Evolutionary conservation across 163 green algal species (phyloP).

Genomic region (Scenedesmus sp.): DNA sequence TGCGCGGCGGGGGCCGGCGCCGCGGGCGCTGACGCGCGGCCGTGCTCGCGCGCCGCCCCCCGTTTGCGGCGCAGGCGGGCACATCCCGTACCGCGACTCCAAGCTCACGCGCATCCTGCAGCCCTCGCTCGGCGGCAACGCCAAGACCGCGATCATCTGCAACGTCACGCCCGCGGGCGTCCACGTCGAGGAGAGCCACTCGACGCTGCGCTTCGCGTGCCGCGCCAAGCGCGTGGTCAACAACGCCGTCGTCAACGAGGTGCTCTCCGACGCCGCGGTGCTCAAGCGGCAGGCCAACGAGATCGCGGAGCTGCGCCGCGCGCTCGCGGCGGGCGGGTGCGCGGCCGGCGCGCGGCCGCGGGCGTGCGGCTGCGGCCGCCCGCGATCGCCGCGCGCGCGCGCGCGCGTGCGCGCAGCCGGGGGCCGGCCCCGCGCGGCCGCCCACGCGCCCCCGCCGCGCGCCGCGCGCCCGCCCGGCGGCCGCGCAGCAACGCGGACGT

Average conservation of each 20-base stretch:
- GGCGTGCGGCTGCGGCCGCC: background rate
- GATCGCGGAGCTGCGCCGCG: constrained; percentile 88
- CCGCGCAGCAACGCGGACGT: constrained; percentile 63
- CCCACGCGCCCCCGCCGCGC: no score
- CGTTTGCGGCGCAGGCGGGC: constrained; percentile 64
- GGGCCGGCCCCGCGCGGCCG: no score
- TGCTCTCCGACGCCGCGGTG: constrained; percentile 85
- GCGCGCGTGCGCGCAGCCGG: no score
- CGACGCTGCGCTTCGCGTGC: constrained; percentile 93
- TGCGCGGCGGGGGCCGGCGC: no score
- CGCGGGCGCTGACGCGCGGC: background rate
- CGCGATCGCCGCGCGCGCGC: no score
- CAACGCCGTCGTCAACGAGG: constrained; percentile 96
- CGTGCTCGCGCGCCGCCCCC: background rate
- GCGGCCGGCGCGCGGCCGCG: background rate
- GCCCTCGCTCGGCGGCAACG: constrained; percentile 94
- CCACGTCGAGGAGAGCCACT: constrained; percentile 93
- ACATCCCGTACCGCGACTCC: constrained; percentile 96
- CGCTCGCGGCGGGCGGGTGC: constrained; percentile 53
- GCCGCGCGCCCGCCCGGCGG: no score
- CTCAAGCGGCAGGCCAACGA: constrained; percentile 93
- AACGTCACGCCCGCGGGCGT: constrained; percentile 86
- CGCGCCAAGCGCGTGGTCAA: constrained; percentile 97
- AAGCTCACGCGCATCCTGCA: constrained; percentile 98
- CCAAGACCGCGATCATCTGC: constrained; percentile 92